Base-by-base conservation (phyloP, 176 grass and related monocot genomes). In the Chrysopogon serrulatus region DNA sequence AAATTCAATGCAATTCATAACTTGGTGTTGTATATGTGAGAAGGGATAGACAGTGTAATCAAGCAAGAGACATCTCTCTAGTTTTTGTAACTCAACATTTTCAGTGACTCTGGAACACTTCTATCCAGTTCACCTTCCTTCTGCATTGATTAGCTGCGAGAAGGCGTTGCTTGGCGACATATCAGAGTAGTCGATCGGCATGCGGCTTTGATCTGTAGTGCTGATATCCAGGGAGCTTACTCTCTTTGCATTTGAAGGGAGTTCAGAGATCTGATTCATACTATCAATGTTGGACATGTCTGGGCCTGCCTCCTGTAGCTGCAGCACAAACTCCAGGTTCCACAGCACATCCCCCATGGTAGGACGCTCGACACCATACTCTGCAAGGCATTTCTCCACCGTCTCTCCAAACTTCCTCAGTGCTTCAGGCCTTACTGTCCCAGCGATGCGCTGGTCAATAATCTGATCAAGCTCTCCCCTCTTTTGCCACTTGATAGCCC, bases 271-370 rank as follows among this genome's bases (percentile, higher is more conserved):
- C 54, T 90, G 79, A 87, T 94, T 91, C 86, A 95, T 91, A 79
- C 96, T 98, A 34, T 90, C 87, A 13, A 92, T 90, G 72, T 94
- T 90, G 33, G 92, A 95, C 35, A 93, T 85, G 36, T 92, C 91
- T 2, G 83, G 89, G 78, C 85, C 87, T 30, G 90, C 92, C 68
- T 98, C 93, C 79, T 98, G 93, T 39, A 98, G 91, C 90, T 98
- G 96, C 62, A 93, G 85, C 76, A 90, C 90, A 85, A 90, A 98
- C 77, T 98, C 96, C 63, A 98, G 84, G 73, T 98, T 95, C 96
- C 96, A 95, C 62, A 98, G 62, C 14, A 98, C 96, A 65, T 98
- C 96, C 23, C 93, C 96, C 96, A 98, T 98, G 1, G 89, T 86
- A 10, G 96, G 96, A 51, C 96, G 73, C 32, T 98, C 93, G 8